phyloP scores from a whole-genome alignment of 1,139 yeast species.

The Protomyces arabidopsidicola region DNA sequence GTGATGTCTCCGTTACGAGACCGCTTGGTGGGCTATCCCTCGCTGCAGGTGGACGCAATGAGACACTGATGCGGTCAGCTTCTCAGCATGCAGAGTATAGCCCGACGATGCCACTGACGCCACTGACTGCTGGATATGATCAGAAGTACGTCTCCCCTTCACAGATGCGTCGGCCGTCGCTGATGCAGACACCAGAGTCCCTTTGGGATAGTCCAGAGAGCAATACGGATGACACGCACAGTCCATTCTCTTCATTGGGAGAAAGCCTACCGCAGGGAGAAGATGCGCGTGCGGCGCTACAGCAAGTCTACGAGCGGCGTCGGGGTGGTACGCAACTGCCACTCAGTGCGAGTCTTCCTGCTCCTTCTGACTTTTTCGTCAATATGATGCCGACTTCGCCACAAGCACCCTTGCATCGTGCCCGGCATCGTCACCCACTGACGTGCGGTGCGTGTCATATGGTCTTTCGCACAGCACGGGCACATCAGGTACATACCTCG shows the following conservation, averaged over 20 bases:
- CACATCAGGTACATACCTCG: slow-evolving; percentile 2
- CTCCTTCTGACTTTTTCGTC: not conserved
- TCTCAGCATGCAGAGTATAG: slow-evolving; percentile 22
- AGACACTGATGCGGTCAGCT: slow-evolving; percentile 1
- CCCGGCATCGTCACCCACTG: not conserved
- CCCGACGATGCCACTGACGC: slow-evolving; percentile 13
- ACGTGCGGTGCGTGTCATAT: slow-evolving; percentile 20
- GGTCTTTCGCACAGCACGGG: slow-evolving; percentile 3
- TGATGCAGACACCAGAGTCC: slow-evolving; percentile 21
- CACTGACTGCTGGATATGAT: not conserved
- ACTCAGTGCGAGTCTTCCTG: not conserved
- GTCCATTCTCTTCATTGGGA: not conserved
- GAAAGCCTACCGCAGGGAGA: not conserved
- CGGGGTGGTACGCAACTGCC: slow-evolving; percentile 1
- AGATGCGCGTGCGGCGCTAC: slow-evolving; percentile 16
- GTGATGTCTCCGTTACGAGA: slow-evolving; percentile 12
- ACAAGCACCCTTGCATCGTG: slow-evolving; percentile 3
- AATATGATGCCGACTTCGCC: slow-evolving; percentile 10
- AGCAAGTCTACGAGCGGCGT: slow-evolving; percentile 10
- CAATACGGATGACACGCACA: not conserved
- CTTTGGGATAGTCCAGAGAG: not conserved
- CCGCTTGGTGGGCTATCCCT: not conserved
- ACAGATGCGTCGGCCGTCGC: not conserved
- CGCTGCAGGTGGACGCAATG: slow-evolving; percentile 1
- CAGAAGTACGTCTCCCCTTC: slow-evolving; percentile 4